These are phyloP conservation scores for Physocladia obscura DNA, from an alignment of 192 early-diverging fungal genomes.

Conservation along the genomic window DNA sequence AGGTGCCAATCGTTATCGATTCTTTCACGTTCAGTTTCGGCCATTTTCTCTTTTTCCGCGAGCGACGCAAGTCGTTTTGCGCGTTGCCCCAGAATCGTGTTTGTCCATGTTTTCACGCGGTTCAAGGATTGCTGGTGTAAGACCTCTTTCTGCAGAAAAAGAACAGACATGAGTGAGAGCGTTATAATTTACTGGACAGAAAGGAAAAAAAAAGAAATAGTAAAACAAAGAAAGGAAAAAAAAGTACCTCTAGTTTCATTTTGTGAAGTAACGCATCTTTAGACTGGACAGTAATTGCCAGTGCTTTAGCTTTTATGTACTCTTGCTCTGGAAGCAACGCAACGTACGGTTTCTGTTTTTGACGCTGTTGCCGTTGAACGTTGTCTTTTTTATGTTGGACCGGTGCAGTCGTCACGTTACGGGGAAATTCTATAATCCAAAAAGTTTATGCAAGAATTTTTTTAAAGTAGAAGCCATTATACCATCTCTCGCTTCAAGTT, in stretches of 20 bases:
- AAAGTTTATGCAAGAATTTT: background rate
- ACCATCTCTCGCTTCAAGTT: constrained; percentile 3
- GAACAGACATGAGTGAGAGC: background rate
- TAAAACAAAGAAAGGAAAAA: no score
- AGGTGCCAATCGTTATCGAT: constrained; percentile 47
- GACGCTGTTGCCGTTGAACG: background rate
- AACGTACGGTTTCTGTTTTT: background rate
- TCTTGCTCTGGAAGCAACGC: background rate
- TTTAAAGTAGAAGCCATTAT: background rate
- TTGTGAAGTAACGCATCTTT: background rate
- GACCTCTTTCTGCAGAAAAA: constrained; percentile 30
- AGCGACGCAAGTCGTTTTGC: constrained; percentile 44
- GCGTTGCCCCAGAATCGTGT: constrained; percentile 50
- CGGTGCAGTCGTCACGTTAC: constrained; percentile 15
- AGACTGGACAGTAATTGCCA: background rate
- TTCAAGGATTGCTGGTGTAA: constrained; percentile 41
- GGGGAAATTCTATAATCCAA: background rate
- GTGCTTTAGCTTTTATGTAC: background rate
- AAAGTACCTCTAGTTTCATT: constrained; percentile 24
- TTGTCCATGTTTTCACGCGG: constrained; percentile 43
- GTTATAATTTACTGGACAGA: background rate
- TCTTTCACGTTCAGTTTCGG: constrained; percentile 34
- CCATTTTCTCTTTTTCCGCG: constrained; percentile 26
- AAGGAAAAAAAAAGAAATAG: background rate
- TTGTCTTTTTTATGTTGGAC: background rate